A percentile compares a stretch with the other conserved stretches of the same genome.
Conservation (phyloP, 1,139 yeast genomes). For the Pneumocystis canis region DNA sequence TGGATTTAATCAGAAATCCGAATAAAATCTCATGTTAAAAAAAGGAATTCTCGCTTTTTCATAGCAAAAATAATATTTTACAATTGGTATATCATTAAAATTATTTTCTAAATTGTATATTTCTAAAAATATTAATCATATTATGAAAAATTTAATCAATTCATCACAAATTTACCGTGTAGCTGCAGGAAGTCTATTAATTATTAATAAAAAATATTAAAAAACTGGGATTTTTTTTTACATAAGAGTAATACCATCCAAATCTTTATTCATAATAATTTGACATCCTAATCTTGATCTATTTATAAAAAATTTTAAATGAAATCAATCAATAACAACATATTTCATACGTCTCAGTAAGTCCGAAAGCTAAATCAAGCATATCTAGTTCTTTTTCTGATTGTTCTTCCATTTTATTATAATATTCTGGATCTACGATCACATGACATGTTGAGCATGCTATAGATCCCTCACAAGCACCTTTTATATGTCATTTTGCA, state of each 20-base stretch:
- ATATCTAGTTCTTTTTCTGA: constrained; percentile 96
- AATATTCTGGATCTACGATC: constrained; percentile 86
- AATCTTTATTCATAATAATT: constrained; percentile 70
- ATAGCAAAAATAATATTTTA: not conserved
- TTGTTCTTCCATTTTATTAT: constrained; percentile 85
- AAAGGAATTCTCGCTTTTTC: not conserved
- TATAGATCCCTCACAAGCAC: constrained; percentile 98
- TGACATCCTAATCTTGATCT: constrained; percentile 83
- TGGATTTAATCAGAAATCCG: constrained; percentile 10
- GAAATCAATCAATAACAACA: too few relatives aligned
- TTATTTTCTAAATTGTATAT: not conserved
- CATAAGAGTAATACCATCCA: constrained; percentile 72
- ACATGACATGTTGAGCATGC: constrained; percentile 97
- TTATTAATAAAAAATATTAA: not conserved
- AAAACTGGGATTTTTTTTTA: not conserved
- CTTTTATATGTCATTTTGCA: constrained; percentile 13
- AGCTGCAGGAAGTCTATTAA: not conserved
- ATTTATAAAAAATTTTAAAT: too few relatives aligned
- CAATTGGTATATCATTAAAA: not conserved
- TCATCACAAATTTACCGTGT: not conserved
- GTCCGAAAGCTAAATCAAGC: constrained; percentile 93
- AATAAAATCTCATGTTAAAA: not conserved
- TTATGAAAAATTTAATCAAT: not conserved
- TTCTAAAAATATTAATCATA: not conserved
- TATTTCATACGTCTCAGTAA: constrained; percentile 51